Base-by-base conservation (phyloP, 2,329 filamentous ascomycete species). In the Microcera coccophila region DNA sequence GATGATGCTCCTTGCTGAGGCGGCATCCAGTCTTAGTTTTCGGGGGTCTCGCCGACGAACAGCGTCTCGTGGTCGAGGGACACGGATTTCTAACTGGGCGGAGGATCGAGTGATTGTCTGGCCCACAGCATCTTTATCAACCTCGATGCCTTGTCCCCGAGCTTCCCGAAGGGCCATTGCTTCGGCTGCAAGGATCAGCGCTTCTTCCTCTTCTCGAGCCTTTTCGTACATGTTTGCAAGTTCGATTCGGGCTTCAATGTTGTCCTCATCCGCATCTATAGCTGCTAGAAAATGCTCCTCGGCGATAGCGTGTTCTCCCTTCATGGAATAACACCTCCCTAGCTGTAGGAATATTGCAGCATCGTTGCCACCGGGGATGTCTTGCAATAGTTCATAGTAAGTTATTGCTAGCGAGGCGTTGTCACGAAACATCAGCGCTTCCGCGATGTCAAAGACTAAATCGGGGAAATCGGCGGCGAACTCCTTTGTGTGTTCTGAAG, bases 141-240 rank as follows among this genome's bases (percentile, higher is more conserved):
- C 16, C 3, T 44, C 32, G 38, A 60, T 55, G 18, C 49, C 59
- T 41, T 63, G 56, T 16, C 69, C 67, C 39, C 68, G 67, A 10
- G 64, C 67, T 44, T 76, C 75, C 48, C 78, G 77, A 17, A 90
- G 69, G 22, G 79, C 73, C 53, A 91, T 77, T 8, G 87, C 82
- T 61, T 94, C 85, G 24, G 84, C 85, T 37, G 87, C 81, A 38
- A 90, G 78, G 45, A 85, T 82, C 45, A 90, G 79, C 1, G 90
- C 90, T 57, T 88, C 81, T 56, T 90, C 85, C 17, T 78, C 81
- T 66, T 84, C 80, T 49, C 82, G 82, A 34, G 78, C 77, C 49
- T 76, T 81, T 61, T 94, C 88, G 58, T 94, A 95, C 63, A 96
- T 80, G 56, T 86, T 90, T 11, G 88, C 88, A 9, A 96, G 73